phyloP scores from a whole-genome alignment of 306 rosid species.

The Vachellia collinsii region DNA sequence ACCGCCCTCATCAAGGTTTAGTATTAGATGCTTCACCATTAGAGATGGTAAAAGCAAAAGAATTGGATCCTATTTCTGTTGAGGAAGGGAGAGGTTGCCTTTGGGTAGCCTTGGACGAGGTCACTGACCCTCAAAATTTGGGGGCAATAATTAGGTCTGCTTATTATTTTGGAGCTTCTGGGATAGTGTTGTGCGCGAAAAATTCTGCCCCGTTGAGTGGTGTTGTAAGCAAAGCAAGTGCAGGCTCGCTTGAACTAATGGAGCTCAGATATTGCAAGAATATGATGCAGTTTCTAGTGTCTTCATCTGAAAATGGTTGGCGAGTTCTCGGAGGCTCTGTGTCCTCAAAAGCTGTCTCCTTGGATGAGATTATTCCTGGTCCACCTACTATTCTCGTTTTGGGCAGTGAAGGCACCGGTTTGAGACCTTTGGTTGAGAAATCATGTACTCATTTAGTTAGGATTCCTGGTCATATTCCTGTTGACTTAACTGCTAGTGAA shows the following conservation, averaged over 20 bases:
- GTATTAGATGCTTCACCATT: constrained; percentile 89
- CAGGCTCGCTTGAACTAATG: constrained; percentile 89
- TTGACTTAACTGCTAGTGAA: constrained; percentile 46
- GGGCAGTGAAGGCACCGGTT: constrained; percentile 94
- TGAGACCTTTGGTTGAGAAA: constrained; percentile 95
- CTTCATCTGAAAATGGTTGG: constrained; percentile 92
- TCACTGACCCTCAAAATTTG: constrained; percentile 92
- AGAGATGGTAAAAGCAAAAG: constrained; percentile 83
- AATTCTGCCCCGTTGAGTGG: constrained; percentile 93
- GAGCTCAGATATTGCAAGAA: constrained; percentile 91
- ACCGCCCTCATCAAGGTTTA: constrained; percentile 91
- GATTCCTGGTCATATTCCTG: constrained; percentile 68
- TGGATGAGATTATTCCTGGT: constrained; percentile 66
- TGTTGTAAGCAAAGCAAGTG: constrained; percentile 96
- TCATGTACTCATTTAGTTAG: constrained; percentile 81
- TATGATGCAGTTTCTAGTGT: constrained; percentile 93
- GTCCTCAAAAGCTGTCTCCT: constrained; percentile 64
- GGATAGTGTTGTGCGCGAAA: constrained; percentile 88
- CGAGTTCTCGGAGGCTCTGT: constrained; percentile 92
- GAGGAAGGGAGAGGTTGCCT: constrained; percentile 73
- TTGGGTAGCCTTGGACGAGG: constrained; percentile 97
- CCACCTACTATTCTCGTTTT: constrained; percentile 84
- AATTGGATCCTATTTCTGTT: constrained; percentile 69
- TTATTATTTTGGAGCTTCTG: constrained; percentile 88
- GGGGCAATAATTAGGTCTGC: constrained; percentile 94